Percentiles rank a stretch among this genome's conserved stretches.
Conservation (phyloP, 805 yeast genomes). For the Diddensiella caesifluorescens region DNA sequence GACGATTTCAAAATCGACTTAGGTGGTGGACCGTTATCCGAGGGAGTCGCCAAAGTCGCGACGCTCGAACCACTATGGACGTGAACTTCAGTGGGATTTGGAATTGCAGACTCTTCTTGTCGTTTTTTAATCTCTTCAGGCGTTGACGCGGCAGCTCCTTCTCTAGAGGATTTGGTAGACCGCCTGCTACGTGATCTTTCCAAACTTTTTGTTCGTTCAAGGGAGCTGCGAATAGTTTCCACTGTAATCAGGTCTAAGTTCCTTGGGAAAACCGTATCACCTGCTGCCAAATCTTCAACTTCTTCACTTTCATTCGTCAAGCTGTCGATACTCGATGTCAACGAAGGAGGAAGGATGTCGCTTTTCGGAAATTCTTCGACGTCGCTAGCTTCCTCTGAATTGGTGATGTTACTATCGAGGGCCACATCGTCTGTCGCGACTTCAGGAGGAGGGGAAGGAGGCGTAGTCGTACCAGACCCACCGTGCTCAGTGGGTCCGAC, state of each 20-base stretch:
- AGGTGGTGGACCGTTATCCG: conserved; percentile 7
- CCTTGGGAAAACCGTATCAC: conserved; percentile 33
- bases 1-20: conserved; percentile 20
- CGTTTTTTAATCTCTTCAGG: not conserved
- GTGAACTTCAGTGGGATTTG: conserved; percentile 30
- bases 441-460: too few species aligned
- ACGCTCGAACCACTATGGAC: conserved; percentile 13
- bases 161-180: conserved; percentile 16
- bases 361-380: not conserved
- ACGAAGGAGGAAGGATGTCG: conserved; percentile 11
- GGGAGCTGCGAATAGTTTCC: conserved; percentile 30
- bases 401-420: too few species aligned
- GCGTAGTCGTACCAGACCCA: too few species aligned
- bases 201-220: conserved; percentile 32
- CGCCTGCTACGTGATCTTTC: conserved; percentile 31
- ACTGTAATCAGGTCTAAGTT: conserved; percentile 30
- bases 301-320: conserved; percentile 12
- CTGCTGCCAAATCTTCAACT: conserved; percentile 23
- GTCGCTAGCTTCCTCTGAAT: not conserved
- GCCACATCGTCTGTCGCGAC: too few species aligned
- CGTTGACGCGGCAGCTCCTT: conserved; percentile 7
- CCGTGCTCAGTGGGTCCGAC: too few species aligned
- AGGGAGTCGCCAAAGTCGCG: conserved; percentile 1
- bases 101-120: conserved; percentile 24
- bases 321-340: conserved; percentile 15